phyloP scores from a whole-genome alignment of 805 yeast species.

The Candida rishiriensis region DNA sequence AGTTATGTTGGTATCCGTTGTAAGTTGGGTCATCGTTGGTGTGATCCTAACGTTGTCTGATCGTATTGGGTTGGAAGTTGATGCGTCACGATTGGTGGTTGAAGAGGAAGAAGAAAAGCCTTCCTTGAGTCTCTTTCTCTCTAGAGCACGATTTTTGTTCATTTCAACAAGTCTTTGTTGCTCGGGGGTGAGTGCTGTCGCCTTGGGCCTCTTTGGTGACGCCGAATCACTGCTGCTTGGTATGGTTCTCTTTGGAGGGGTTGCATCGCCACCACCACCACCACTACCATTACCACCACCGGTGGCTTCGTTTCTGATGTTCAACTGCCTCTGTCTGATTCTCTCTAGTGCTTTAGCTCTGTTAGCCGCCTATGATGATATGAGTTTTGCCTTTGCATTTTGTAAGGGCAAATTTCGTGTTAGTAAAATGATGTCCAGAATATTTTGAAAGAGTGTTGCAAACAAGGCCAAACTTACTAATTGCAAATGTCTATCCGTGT shows the following conservation, averaged over 20 bases:
- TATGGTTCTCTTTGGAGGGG: not conserved
- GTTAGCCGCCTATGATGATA: constrained; percentile 48
- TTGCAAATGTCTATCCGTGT: constrained; percentile 21
- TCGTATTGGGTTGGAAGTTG: constrained; percentile 7
- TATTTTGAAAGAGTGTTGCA: too few species aligned
- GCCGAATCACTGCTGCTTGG: not conserved
- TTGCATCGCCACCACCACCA: not conserved
- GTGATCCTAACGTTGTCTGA: constrained; percentile 6
- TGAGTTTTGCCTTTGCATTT: too few species aligned
- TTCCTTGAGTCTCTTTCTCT: constrained; percentile 20
- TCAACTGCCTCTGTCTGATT: constrained; percentile 40
- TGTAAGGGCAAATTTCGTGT: not conserved
- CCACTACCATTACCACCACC: not conserved
- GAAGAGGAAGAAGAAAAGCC: constrained; percentile 4
- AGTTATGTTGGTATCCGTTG: too few species aligned
- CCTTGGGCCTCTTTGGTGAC: not conserved
- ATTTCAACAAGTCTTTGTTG: constrained; percentile 46
- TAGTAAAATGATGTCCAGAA: too few species aligned
- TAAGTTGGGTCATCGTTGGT: not conserved
- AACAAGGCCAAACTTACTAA: constrained; percentile 20
- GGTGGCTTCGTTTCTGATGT: constrained; percentile 19
- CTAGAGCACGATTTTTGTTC: constrained; percentile 52
- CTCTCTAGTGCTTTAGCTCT: constrained; percentile 59
- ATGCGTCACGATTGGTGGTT: constrained; percentile 17
- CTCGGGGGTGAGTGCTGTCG: constrained; percentile 35